These are phyloP conservation scores for Ascoidea tarda DNA, from an alignment of 805 yeast genomes.

Conservation along the genomic window DNA sequence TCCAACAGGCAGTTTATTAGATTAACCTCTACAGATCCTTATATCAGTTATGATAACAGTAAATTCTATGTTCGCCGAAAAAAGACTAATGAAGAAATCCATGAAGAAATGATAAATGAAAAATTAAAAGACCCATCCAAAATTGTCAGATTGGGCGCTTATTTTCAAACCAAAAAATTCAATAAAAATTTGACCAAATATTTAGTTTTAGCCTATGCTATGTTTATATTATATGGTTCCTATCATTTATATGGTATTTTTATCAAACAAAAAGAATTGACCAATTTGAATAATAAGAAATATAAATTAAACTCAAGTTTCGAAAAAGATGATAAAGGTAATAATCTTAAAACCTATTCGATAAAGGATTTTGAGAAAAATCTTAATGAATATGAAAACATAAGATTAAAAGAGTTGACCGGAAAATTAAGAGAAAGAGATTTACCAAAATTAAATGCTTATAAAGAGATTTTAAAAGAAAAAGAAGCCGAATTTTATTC, in stretches of 20 bases:
- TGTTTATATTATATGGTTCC: constrained; percentile 43
- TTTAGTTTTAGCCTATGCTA: constrained; percentile 44
- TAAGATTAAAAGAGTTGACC: constrained; percentile 45
- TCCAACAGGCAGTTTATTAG: too few relatives aligned
- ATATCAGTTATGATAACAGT: neutral
- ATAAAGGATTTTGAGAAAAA: constrained; percentile 17
- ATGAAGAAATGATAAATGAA: neutral
- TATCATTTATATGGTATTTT: constrained; percentile 55
- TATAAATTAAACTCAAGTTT: constrained; percentile 14
- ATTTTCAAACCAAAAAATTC: constrained; percentile 38
- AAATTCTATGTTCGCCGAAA: neutral
- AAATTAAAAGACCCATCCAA: neutral
- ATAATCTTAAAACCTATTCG: neutral
- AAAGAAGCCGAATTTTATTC: constrained; percentile 12
- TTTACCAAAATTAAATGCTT: constrained; percentile 40
- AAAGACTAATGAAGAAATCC: neutral
- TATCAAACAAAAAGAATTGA: constrained; percentile 47
- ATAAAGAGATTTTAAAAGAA: constrained; percentile 34
- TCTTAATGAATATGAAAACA: constrained; percentile 47
- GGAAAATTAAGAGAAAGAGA: constrained; percentile 55
- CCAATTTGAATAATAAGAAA: constrained; percentile 24
- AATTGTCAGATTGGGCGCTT: constrained; percentile 35
- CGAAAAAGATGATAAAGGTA: constrained; percentile 11
- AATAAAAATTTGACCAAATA: constrained; percentile 48
- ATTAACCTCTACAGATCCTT: too few relatives aligned